Percentiles rank a stretch among this genome's conserved stretches.
Evolutionary conservation across 225 moss, liverwort and hornwort species (phyloP).

Genomic region (Asterella californica): DNA sequence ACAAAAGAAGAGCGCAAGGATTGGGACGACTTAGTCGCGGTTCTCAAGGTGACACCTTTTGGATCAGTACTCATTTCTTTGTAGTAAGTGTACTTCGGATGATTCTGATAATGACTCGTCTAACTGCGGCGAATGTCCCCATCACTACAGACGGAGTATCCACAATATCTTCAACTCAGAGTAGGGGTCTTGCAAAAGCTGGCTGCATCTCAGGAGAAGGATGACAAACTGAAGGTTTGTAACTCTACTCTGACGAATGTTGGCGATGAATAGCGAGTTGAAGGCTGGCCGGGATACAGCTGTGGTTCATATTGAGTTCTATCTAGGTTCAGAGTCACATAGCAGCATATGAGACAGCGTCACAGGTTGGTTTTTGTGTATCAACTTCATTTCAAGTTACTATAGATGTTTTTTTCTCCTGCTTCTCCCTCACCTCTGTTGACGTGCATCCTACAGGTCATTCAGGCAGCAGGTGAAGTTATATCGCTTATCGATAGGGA

Average conservation of each 20-base stretch:
- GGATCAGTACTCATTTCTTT: background rate
- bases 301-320: background rate
- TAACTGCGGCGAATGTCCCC: slow-evolving; percentile 6
- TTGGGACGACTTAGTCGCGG: slow-evolving; percentile 69
- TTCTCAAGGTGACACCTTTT: slow-evolving; percentile 54
- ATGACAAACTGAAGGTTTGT: slow-evolving; percentile 62
- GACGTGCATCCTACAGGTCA: slow-evolving; percentile 46
- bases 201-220: slow-evolving; percentile 58
- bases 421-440: background rate
- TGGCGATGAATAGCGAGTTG: background rate
- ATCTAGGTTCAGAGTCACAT: background rate
- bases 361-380: background rate
- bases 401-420: too few species aligned
- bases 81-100: too few species aligned
- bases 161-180: slow-evolving; percentile 72
- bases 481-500: slow-evolving; percentile 76
- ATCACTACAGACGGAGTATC: slow-evolving; percentile 58
- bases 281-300: too few species aligned
- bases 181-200: slow-evolving; percentile 79
- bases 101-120: background rate
- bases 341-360: background rate
- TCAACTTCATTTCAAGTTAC: background rate
- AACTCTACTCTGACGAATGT: too few species aligned
- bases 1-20: slow-evolving; percentile 85
- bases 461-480: slow-evolving; percentile 79